Evolutionary conservation across 805 yeast species (phyloP).

Genomic region (Metschnikowia arizonensis): DNA sequence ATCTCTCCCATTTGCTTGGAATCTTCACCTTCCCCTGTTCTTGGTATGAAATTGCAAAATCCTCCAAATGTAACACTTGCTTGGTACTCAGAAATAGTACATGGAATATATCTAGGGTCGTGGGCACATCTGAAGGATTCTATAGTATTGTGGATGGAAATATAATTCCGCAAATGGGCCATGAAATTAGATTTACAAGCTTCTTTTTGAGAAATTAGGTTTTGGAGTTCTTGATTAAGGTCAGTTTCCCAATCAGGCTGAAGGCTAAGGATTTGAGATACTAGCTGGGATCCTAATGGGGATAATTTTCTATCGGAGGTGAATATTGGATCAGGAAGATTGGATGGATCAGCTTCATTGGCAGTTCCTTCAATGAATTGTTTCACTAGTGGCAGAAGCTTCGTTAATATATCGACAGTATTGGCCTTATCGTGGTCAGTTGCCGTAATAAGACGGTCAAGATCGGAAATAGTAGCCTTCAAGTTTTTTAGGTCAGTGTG

Average conservation of each 20-base stretch:
- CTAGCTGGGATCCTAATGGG: constrained; percentile 23
- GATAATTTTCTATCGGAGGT: constrained; percentile 19
- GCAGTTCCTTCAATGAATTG: constrained; percentile 7
- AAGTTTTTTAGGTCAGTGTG: constrained; percentile 16
- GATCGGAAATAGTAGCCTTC: constrained; percentile 21
- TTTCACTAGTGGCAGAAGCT: constrained; percentile 25
- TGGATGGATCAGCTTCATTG: no score
- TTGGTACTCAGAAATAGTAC: constrained; percentile 30
- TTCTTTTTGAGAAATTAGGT: constrained; percentile 24
- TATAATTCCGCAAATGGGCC: constrained; percentile 28
- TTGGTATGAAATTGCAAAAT: constrained; percentile 27
- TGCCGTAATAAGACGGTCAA: constrained; percentile 26
- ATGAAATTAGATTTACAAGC: constrained; percentile 31
- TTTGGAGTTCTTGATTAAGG: constrained; percentile 25
- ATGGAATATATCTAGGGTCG: constrained; percentile 30
- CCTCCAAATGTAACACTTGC: constrained; percentile 42
- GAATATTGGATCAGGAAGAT: no score
- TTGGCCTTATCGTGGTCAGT: constrained; percentile 25
- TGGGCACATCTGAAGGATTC: constrained; percentile 25
- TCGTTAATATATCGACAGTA: constrained; percentile 13
- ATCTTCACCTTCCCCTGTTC: no score
- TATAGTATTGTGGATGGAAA: constrained; percentile 24
- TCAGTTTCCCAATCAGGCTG: constrained; percentile 36
- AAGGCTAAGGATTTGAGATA: constrained; percentile 23
- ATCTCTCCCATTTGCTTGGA: no score